Evolutionary conservation across 306 rosid genomes (phyloP), one percentile per base, ranked within the genome.

Genomic region (Rosa lucieae): DNA sequence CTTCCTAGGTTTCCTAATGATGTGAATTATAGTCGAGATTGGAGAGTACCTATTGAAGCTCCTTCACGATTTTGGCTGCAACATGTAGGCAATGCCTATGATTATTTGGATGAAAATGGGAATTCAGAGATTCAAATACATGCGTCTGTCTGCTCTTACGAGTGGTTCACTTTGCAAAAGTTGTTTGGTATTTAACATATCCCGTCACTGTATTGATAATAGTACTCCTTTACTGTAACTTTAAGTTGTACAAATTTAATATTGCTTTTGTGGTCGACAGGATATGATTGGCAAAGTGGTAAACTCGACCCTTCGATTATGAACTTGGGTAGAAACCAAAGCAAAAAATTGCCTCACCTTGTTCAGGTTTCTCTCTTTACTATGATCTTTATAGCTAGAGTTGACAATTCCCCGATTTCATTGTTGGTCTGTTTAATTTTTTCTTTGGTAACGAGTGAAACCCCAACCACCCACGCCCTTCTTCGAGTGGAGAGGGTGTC

Each of bases 51-150:
- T 1, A 8, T 94, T 79, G 93, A 94, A 84, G 88, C 85, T 78
- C 89, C 96, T 82, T 89, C 97, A n/a, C 94, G 35, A n/a, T 29
- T 92, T 51, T 94, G 98, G 98, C 69, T 94, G 0, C 87, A 89
- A 0, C 98, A 94, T 65, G 97, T 92, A 77, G 94, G 87, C 80
- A 94, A 94, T 85, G 94, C 98, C 46, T 90, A 83, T 62, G 86
- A 92, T 63, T 42, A 46, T 72, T 63, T 12, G 46, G 85, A 89
- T 58, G 8, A 32, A 1, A 58, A 88, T 46, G 93, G 91, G 2
- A 86, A 62, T 76, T 81, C 80, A 43, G 84, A 89, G 10, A 87
- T 94, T 48, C 89, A 89, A 78, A 85, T 94, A 17, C 94, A 77
- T 5, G 98, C 94, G 10, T 68, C 85, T 44, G 92, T 93, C 85